These are phyloP conservation scores for Bidens hawaiensis DNA, from an alignment of 140 eudicot species.

Conservation along the genomic window DNA sequence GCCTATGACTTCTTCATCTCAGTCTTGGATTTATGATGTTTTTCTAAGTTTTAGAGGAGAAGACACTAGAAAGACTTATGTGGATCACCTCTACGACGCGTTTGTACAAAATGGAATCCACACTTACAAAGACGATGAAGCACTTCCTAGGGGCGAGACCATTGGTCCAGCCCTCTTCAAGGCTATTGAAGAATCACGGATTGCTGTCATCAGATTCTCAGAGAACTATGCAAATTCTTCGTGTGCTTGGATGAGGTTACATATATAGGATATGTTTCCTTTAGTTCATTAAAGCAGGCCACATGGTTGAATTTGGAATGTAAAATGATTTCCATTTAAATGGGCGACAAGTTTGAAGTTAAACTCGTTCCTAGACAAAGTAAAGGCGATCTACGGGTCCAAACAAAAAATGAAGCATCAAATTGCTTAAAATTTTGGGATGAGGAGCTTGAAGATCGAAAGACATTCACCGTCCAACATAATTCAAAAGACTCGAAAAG, in stretches of 20 bases:
- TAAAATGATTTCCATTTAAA: neutral
- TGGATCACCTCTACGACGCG: constrained; percentile 11
- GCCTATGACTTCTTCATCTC: neutral
- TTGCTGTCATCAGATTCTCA: constrained; percentile 19
- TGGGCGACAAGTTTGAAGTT: neutral
- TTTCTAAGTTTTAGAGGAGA: constrained; percentile 16
- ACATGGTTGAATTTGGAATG: constrained; percentile 5
- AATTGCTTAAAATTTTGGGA: constrained; percentile 1
- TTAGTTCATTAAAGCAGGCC: neutral
- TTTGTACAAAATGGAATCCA: neutral
- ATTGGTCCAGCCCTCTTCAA: constrained; percentile 2
- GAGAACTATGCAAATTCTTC: constrained; percentile 20
- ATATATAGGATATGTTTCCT: constrained; percentile 11
- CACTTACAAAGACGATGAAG: constrained; percentile 18
- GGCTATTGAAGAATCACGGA: constrained; percentile 15
- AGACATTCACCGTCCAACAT: neutral
- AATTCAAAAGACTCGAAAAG: neutral
- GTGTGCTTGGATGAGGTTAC: constrained; percentile 21
- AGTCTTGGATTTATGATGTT: neutral
- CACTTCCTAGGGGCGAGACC: constrained; percentile 14
- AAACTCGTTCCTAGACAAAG: neutral
- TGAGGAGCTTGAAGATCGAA: constrained; percentile 1
- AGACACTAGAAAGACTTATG: constrained; percentile 18
- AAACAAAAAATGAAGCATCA: neutral
- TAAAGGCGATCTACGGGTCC: neutral